Conservation (phyloP, 148 eudicot genomes). For the Camellia lanceoleosa region DNA sequence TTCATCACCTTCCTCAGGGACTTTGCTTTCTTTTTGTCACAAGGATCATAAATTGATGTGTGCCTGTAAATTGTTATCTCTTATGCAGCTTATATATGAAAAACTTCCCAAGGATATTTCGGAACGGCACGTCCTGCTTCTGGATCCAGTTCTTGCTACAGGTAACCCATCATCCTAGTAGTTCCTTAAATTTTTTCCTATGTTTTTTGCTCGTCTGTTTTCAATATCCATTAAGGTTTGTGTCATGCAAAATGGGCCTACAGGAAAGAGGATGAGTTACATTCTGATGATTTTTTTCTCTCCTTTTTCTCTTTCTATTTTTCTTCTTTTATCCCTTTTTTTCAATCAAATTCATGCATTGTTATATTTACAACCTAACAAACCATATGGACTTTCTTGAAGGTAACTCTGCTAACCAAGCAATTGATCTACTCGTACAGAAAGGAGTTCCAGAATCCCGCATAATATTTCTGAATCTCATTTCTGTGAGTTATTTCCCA, state of each 20-base stretch:
- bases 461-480: slow-evolving; percentile 87
- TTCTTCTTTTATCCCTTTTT: not conserved
- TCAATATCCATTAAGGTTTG: not conserved
- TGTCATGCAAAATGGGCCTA: not conserved
- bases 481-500: slow-evolving; percentile 59
- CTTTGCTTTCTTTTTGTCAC: not conserved
- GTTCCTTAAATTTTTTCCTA: too few relatives aligned
- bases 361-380: not conserved
- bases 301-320: not conserved
- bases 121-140: slow-evolving; percentile 91
- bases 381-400: slow-evolving; percentile 18
- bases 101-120: slow-evolving; percentile 88
- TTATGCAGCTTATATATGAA: slow-evolving; percentile 88
- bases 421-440: slow-evolving; percentile 80
- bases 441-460: slow-evolving; percentile 98
- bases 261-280: too few relatives aligned
- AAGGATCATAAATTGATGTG: not conserved
- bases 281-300: not conserved
- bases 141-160: slow-evolving; percentile 96
- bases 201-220: not conserved
- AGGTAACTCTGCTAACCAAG: slow-evolving; percentile 98
- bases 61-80: not conserved
- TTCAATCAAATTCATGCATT: too few relatives aligned
- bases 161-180: slow-evolving; percentile 37
- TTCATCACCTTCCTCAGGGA: not conserved